Conservation (phyloP, 169 alveolate species). For the Plasmodium sp. region DNA sequence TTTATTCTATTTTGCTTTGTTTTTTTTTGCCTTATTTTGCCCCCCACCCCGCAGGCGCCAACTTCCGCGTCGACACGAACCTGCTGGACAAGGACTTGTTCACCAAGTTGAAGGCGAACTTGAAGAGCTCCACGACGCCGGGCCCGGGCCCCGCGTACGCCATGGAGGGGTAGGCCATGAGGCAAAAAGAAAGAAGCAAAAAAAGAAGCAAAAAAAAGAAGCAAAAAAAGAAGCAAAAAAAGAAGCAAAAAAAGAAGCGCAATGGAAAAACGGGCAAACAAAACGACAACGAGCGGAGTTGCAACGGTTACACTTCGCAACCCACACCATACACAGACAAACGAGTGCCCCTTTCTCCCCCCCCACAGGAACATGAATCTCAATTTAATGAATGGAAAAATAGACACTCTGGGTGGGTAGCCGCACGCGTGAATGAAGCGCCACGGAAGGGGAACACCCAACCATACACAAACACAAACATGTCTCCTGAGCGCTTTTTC, state of each 20-base stretch:
- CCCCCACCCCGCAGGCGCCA: neutral
- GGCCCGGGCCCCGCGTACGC: conserved; percentile 9
- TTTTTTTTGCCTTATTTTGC: neutral
- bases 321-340: neutral
- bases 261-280: neutral
- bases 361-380: conserved; percentile 31
- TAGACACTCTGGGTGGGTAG: conserved; percentile 43
- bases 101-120: conserved; percentile 58
- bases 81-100: conserved; percentile 38
- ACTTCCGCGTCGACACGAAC: conserved; percentile 60
- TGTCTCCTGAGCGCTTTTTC: neutral
- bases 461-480: neutral
- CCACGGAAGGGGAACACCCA: neutral
- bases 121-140: conserved; percentile 21
- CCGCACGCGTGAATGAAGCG: neutral
- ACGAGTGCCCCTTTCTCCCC: neutral
- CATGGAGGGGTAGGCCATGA: conserved; percentile 18
- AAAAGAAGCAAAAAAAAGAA: neutral
- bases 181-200: neutral
- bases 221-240: neutral
- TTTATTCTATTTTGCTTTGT: neutral
- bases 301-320: neutral
- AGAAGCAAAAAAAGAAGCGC: neutral
- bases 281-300: neutral
- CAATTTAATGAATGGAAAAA: conserved; percentile 64